Base-by-base conservation (phyloP, 2,329 filamentous ascomycete species). In the Lachnellula arida region DNA sequence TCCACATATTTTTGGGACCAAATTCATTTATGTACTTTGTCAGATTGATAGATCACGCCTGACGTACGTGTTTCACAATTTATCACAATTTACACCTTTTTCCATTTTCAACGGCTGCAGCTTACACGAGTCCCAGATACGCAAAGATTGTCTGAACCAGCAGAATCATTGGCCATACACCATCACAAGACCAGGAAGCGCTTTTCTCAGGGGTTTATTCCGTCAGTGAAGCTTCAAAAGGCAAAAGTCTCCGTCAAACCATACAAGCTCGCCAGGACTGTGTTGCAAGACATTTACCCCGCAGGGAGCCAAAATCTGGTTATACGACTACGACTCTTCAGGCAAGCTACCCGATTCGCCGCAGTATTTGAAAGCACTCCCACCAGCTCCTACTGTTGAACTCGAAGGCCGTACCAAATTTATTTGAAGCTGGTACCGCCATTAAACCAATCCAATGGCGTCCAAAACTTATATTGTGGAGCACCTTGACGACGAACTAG, bases 401-500 rank as follows among this genome's bases (percentile, higher is more conserved):
- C 49, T 44, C 8, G 25, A 22, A 19, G 39, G 14, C 19, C 12
- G 42, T 43, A 22, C 39, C 53, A 32, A 44, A 48, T 51, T 51
- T 32, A 12, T 47, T 22, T 39, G 8, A 40, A 48, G 19, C 22
- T 53, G 44, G 49, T 14, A 42, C 28, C 19, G n/a, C 35, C 34
- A 49, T 32, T 32, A 32, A n/a, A 49, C 51, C 48, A 50, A 11
- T 50, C 58, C 58, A 56, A 79, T 78, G 75, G 66, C 73, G 19
- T 71, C 72, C 62, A 89, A 91, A 74, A 92, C 85, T 44, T 97
- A 94, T 75, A 89, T 97, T 67, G 92, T 97, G 66, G 93, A 97
- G 78, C 93, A 99, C 74, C 85, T 99, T 62, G 94, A 99, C 75
- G 87, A 89, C 42, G 94, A 99, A 74, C 81, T 99, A 32, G 94